Evolutionary conservation across 164 flowering plant genomes (phyloP), one percentile per base, ranked within the genome.

Genomic region (Annona squamosa): DNA sequence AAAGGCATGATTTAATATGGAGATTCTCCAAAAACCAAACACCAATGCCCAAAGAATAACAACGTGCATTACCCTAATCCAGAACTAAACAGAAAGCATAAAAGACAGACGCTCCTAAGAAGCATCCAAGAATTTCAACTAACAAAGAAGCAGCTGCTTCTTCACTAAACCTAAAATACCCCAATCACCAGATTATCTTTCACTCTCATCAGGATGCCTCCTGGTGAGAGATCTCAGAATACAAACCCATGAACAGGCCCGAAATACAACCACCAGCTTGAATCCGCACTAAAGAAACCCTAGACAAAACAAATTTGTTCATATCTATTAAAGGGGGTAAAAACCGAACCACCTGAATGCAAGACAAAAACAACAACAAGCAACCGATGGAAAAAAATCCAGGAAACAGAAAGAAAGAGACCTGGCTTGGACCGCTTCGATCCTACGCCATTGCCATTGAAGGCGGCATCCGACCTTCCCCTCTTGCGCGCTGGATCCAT

Each of bases 401-500:
- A 42, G 13, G 18, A 48, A 13, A 52, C 46, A n/a, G 43, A 12
- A 16, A 46, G 46, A 48, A 42, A 1, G 46, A 67, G 13, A 81
- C 81, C 81, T 82, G 72, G 79, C 45, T 72, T 80, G 41, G 46
- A 65, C 17, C 67, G 75, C 79, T 84, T 84, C 26, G 74, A 66
- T 43, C 73, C 67, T 0, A 64, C 10, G 1, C 84, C 87, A 76
- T 81, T 81, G 1, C 77, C 82, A 72, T 79, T 82, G 18, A 68
- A 37, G 19, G 72, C 72, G 37, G 71, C 76, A 19, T 80, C 83
- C 0, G 66, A 67, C 71, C 83, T 77, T 48, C 79, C 81, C 73
- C 84, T 78, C 78, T 85, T 85, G 68, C 86, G 68, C 45, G 68
- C 47, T 18, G 46, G 68, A 68, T 73, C 81, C 80, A 78, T 81